Evolutionary conservation across 345 rosid genomes (phyloP), one percentile per base, ranked within the genome.

Genomic region (Lepidium aucheri): DNA sequence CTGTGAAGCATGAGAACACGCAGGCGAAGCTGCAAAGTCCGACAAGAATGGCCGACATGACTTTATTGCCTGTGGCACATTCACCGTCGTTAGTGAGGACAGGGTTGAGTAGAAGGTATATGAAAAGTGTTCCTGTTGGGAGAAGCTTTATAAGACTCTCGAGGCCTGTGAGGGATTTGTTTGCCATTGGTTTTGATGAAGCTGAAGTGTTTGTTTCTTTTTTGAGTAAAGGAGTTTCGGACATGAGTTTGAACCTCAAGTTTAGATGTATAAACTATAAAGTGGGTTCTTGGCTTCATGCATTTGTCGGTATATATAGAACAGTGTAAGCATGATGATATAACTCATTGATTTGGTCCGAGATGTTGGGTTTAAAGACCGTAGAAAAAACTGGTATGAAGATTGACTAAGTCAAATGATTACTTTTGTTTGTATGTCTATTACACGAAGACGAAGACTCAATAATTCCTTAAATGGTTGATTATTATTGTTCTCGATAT

Each of bases 101-200:
- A 35, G 98, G 96, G 80, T 81, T 87, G 10, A 92, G 96, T 83
- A 87, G 83, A 47, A 84, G 93, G 76, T 80, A 92, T 45, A 82
- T 12, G 74, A 89, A 92, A 60, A 89, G 89, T 1, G 91, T 89
- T 67, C 96, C 98, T 12, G 96, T 87, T 0, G 98, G 98, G 33
- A 92, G 96, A 53, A 89, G 85, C 84, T 81, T 87, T 68, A 92
- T 50, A 33, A 92, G 87, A 80, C 83, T 92, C 2, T 90, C 85
- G 0, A 85, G 33, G 13, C 95, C 89, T 4, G 68, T 22, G 9
- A 85, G 77, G 39, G 90, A 75, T 69, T 44, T 80, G 55, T 60
- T 87, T 15, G 72, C 53, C 50, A 79, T 53, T 35, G 82, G 41
- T 36, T 41, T 43, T 0, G 80, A 55, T 22, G 86, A 75, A 36